Evolutionary conservation across 176 grass and related monocot genomes (phyloP), one percentile per base, ranked within the genome.

Genomic region (Dendrocalamus sinicus): DNA sequence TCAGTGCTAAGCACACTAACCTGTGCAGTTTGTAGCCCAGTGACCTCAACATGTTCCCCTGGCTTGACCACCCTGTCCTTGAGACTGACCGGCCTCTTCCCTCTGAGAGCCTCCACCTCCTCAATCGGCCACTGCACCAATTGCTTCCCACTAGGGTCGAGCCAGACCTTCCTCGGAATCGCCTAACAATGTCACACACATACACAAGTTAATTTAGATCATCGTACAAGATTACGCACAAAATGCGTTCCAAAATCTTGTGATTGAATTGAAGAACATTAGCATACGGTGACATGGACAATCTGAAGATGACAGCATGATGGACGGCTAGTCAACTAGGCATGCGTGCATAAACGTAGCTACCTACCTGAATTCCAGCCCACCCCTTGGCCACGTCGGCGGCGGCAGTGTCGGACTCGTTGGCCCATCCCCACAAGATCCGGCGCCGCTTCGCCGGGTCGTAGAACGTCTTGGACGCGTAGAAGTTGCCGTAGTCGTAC

Each of bases 401-500:
- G 54, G 68, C 37, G 20, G 72, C 35, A 30, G 63, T 72, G 86
- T 98, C 93, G 2, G 95, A 93, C 57, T 98, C 91, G 12, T 98
- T 95, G 19, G 89, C 89, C 95, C 95, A 98, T 0, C 95, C 95
- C 93, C 95, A 98, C 1, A 98, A 19, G 19, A 95, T 87, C 17
- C 95, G 83, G 12, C 95, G 86, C 4, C 66, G 77, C 83, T 90
- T 91, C 7, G 76, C 54, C 9, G 91, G 77, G 60, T 98, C 95
- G 72, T 92, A 93, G 86, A 98, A 95, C 4, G 95, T 89, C 83
- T 92, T 95, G 28, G 93, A 98, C 7, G 95, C 95, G 72, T 98
- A 98, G 63, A 93, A 98, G 86, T 98, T 98, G 12, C 95, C 91
- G 47, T 95, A 95, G 70, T 98, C 89, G 41, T 90, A 93, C 35